Evolutionary conservation across 257 asterid species (phyloP).

Genomic region (Avicennia marina): DNA sequence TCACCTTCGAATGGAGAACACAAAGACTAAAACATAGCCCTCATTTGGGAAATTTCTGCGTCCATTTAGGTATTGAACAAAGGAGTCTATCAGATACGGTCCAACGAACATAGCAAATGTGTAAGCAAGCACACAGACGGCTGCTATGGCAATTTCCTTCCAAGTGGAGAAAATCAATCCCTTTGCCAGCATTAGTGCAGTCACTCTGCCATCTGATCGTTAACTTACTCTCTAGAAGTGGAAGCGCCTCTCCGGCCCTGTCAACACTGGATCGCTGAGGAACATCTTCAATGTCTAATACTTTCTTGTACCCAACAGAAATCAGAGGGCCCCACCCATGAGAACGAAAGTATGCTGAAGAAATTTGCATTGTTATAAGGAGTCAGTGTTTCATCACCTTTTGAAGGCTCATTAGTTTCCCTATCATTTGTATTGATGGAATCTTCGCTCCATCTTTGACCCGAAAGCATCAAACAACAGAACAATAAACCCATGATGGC

Average conservation of each 20-base stretch:
- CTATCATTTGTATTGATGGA: no score
- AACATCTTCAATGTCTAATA: constrained; percentile 80
- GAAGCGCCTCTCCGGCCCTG: constrained; percentile 53
- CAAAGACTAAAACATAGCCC: constrained; percentile 51
- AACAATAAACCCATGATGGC: constrained; percentile 26
- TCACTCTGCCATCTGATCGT: constrained; percentile 37
- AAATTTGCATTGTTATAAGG: constrained; percentile 65
- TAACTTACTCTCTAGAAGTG: constrained; percentile 41
- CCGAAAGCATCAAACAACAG: constrained; percentile 29
- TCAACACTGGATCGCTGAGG: constrained; percentile 66
- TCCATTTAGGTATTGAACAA: constrained; percentile 73
- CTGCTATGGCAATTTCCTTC: constrained; percentile 53
- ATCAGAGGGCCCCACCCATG: constrained; percentile 74
- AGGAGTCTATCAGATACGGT: constrained; percentile 67
- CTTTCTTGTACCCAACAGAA: constrained; percentile 56
- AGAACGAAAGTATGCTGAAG: constrained; percentile 56
- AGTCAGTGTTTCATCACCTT: constrained; percentile 67
- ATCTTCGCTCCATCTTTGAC: constrained; percentile 17
- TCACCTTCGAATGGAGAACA: constrained; percentile 53
- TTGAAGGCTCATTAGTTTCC: constrained; percentile 26
- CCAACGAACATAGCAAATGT: constrained; percentile 65
- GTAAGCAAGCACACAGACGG: constrained; percentile 37
- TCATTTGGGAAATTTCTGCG: constrained; percentile 36
- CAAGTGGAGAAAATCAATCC: constrained; percentile 55
- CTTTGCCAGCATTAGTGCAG: constrained; percentile 61